These are phyloP conservation scores for Silybum marianum DNA, from an alignment of 129 eudicot genomes.

Conservation along the genomic window DNA sequence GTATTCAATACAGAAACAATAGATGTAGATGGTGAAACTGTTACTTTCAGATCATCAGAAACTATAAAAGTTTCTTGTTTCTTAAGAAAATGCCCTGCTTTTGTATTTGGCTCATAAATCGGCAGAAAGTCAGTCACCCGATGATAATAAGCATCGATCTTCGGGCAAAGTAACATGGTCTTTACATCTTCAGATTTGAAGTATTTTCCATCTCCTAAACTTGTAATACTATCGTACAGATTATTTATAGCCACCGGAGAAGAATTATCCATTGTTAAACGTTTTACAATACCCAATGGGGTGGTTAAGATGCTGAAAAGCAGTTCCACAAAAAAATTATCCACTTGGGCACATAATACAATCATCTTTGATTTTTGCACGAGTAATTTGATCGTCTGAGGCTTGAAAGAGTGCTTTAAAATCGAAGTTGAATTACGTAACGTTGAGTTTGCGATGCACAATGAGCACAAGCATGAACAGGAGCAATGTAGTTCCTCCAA, in stretches of 20 bases:
- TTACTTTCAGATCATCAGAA: constrained; percentile 23
- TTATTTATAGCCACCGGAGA: background rate
- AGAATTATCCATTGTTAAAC: background rate
- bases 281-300: constrained; percentile 33
- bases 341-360: constrained; percentile 41
- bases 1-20: background rate
- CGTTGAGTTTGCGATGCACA: constrained; percentile 1
- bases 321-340: constrained; percentile 42
- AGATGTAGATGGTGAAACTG: background rate
- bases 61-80: constrained; percentile 10
- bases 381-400: constrained; percentile 26
- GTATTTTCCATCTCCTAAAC: background rate
- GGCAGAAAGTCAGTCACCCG: constrained; percentile 11
- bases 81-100: background rate
- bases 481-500: constrained; percentile 17
- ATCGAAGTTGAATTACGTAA: background rate
- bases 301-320: constrained; percentile 41
- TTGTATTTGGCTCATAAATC: background rate
- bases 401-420: background rate
- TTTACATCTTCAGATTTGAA: background rate
- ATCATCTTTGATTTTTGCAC: constrained; percentile 41
- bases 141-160: background rate
- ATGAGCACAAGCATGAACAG: background rate
- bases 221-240: constrained; percentile 10
- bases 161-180: background rate